Percentiles rank a stretch among this genome's conserved stretches.
Conservation (phyloP, 306 rosid species). For the Quercus bicolor region DNA sequence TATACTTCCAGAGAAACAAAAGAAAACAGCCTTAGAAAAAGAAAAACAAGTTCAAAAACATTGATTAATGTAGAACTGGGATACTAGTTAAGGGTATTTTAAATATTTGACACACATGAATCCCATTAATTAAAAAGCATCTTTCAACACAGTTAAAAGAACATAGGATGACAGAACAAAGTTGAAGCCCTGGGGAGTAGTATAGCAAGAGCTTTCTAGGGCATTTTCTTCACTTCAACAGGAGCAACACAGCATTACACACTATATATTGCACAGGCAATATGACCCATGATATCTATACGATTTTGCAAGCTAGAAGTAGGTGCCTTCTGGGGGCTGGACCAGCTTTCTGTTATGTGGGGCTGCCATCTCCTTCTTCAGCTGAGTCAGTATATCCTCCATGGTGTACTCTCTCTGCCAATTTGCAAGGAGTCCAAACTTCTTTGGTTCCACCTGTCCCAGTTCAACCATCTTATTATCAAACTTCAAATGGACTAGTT, state of each 20-base stretch:
- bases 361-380: conserved; percentile 98
- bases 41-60: conserved; percentile 10
- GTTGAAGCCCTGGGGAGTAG: conserved; percentile 50
- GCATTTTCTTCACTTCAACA: conserved; percentile 55
- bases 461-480: conserved; percentile 1
- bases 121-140: conserved; percentile 57
- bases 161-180: conserved; percentile 43
- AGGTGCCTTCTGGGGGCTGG: conserved; percentile 98
- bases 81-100: conserved; percentile 32
- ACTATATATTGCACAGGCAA: conserved; percentile 73
- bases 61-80: conserved; percentile 17
- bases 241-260: conserved; percentile 72
- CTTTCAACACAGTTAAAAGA: conserved; percentile 55
- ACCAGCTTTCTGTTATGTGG: conserved; percentile 97
- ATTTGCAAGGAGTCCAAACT: conserved; percentile 86
- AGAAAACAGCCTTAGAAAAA: neutral
- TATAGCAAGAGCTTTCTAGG: conserved; percentile 43
- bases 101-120: conserved; percentile 53
- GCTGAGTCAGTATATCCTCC: conserved; percentile 98
- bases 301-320: conserved; percentile 63
- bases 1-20: neutral
- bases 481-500: neutral
- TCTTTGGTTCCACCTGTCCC: conserved; percentile 89
- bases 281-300: conserved; percentile 40
- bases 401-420: conserved; percentile 98